A percentile compares a stretch with the other conserved stretches of the same genome.
Conservation (phyloP, 495 filamentous ascomycete genomes). For the Talaromyces wortmannii region DNA sequence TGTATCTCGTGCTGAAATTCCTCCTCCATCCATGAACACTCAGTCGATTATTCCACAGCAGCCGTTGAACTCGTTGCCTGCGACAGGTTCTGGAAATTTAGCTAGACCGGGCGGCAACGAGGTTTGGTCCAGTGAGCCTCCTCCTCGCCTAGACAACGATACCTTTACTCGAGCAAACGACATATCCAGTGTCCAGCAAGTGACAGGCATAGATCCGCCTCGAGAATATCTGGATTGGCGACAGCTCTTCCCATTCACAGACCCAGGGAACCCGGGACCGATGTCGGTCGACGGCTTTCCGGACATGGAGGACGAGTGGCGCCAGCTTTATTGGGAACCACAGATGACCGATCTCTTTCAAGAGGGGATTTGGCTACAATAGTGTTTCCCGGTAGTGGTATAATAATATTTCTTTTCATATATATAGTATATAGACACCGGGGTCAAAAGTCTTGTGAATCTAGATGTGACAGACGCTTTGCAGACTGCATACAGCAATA, state of each 20-base stretch:
- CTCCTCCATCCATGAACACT: background rate
- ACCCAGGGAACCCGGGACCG: constrained; percentile 31
- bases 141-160: background rate
- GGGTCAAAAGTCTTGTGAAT: too few relatives aligned
- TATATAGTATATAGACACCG: too few relatives aligned
- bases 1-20: background rate
- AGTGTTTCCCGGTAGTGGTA: background rate
- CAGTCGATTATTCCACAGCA: background rate
- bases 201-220: constrained; percentile 24
- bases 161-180: background rate
- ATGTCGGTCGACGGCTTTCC: constrained; percentile 32
- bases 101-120: background rate
- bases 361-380: constrained; percentile 34
- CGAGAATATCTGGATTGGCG: constrained; percentile 39
- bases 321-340: constrained; percentile 41
- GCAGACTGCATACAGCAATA: too few relatives aligned
- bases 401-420: background rate
- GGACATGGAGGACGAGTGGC: constrained; percentile 42
- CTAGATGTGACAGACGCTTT: too few relatives aligned
- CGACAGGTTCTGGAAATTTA: background rate
- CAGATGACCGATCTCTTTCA: constrained; percentile 38
- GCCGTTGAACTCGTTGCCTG: background rate
- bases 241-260: constrained; percentile 38
- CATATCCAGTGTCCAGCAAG: background rate
- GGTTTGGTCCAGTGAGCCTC: background rate